phyloP scores from a whole-genome alignment of 345 rosid genomes.

The Euphorbia tirucalli region DNA sequence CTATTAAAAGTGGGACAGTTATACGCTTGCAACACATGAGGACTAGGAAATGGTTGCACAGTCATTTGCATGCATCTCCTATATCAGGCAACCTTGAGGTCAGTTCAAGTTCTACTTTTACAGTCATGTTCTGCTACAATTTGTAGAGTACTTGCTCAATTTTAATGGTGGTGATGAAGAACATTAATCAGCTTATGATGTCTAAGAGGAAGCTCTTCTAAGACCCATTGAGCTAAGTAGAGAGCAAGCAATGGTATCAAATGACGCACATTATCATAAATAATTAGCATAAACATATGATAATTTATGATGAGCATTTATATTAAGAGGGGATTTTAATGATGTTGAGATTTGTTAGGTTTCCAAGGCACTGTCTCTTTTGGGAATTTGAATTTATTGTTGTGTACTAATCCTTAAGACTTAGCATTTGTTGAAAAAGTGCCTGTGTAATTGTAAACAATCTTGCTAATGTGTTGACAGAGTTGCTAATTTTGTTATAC shows the following conservation, averaged over 20 bases:
- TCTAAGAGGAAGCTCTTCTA: neutral
- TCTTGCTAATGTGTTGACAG: neutral
- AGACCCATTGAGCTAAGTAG: neutral
- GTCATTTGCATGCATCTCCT: constrained; percentile 94
- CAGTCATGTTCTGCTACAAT: neutral
- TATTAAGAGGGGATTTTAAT: neutral
- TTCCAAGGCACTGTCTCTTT: neutral
- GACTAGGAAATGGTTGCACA: constrained; percentile 92
- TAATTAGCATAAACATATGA: neutral
- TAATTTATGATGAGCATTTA: neutral
- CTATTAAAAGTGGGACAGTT: constrained; percentile 61
- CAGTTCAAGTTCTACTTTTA: constrained; percentile 15
- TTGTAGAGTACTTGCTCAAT: neutral
- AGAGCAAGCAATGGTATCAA: neutral
- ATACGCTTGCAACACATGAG: constrained; percentile 89
- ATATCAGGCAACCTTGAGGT: constrained; percentile 98
- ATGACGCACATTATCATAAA: neutral
- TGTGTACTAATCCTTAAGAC: neutral
- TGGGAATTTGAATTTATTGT: neutral
- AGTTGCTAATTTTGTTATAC: neutral
- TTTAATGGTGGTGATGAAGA: neutral
- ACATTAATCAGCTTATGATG: neutral
- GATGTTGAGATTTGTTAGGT: neutral
- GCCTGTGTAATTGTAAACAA: constrained; percentile 1
- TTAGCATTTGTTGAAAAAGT: neutral